These are phyloP conservation scores for Lactarius psammicola DNA, from an alignment of 768 basidiomycete genomes.

Conservation along the genomic window DNA sequence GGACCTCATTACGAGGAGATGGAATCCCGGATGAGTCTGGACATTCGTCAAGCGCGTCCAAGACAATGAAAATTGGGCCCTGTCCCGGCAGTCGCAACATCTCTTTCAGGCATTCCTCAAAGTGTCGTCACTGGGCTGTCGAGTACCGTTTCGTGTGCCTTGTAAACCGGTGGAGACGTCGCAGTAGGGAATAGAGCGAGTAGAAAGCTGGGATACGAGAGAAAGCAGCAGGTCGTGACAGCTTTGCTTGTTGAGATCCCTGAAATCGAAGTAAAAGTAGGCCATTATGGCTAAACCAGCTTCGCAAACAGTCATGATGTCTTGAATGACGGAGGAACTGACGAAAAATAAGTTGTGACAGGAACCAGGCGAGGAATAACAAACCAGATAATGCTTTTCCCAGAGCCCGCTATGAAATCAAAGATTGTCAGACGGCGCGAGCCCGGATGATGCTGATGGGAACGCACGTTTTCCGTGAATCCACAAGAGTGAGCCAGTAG, in stretches of 20 bases:
- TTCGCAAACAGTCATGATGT: background rate
- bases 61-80: background rate
- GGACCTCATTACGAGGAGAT: background rate
- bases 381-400: background rate
- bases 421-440: background rate
- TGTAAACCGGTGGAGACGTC: background rate
- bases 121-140: background rate
- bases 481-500: background rate
- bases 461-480: background rate
- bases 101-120: background rate
- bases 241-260: background rate
- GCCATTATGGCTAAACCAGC: background rate
- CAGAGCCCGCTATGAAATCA: background rate
- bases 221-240: background rate
- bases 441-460: background rate
- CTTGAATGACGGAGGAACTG: background rate
- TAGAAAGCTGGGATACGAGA: background rate
- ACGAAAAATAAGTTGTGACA: background rate
- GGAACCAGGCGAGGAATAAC: background rate
- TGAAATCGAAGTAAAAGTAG: background rate
- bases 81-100: background rate
- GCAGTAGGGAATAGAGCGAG: background rate
- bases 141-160: background rate
- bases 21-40: background rate
- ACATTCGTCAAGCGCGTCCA: background rate